Evolutionary conservation across 139 green algal genomes (phyloP).

Genomic region (Chlorella sorokiniana): DNA sequence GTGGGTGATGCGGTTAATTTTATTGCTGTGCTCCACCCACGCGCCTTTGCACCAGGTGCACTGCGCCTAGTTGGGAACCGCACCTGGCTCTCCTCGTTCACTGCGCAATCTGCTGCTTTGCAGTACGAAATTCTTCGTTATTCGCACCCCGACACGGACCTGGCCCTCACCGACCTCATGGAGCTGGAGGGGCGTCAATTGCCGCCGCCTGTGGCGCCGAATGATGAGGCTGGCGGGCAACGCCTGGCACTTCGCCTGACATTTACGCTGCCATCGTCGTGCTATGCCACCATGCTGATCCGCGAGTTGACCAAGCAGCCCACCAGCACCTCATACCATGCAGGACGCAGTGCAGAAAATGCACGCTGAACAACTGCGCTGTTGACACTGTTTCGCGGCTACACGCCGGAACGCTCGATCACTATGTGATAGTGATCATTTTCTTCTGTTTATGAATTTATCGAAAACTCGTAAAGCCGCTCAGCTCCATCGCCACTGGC

Average conservation of each 20-base stretch:
- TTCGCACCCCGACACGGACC: constrained; percentile 61
- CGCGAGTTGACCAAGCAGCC: constrained; percentile 77
- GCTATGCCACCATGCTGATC: constrained; percentile 96
- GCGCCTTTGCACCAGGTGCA: background rate
- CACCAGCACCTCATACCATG: constrained; percentile 52
- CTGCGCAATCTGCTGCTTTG: background rate
- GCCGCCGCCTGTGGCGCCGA: background rate
- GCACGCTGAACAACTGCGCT: too few relatives aligned
- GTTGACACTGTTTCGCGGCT: too few relatives aligned
- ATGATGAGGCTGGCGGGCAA: background rate
- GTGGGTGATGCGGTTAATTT: background rate
- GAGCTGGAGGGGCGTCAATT: constrained; percentile 7
- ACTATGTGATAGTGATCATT: too few relatives aligned
- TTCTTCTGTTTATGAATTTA: too few relatives aligned
- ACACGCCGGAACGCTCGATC: too few relatives aligned
- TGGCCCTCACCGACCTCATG: constrained; percentile 63
- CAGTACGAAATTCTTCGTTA: constrained; percentile 56
- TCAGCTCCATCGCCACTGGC: too few relatives aligned
- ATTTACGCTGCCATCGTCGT: constrained; percentile 82
- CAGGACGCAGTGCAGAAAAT: background rate
- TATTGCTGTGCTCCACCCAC: constrained; percentile 11
- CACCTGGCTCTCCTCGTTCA: background rate
- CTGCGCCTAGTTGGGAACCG: constrained; percentile 8
- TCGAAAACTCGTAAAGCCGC: too few relatives aligned
- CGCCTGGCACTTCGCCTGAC: constrained; percentile 68